Percentiles rank a stretch among this genome's conserved stretches.
phyloP scores from a whole-genome alignment of 1,139 yeast genomes.

The Candida pseudoviswanathii region DNA sequence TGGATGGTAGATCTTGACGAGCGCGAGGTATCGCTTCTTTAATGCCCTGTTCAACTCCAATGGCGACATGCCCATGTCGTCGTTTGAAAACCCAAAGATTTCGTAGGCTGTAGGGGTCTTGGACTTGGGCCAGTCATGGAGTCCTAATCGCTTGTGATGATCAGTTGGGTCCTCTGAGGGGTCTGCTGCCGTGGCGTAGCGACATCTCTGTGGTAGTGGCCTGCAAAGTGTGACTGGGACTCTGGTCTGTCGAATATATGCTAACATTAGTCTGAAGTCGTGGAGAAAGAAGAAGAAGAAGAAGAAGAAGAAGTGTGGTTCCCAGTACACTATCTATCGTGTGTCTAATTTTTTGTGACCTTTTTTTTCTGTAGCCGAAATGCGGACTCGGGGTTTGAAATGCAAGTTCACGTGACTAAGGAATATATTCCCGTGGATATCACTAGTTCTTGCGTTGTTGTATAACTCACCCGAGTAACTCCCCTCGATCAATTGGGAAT shows the following conservation, averaged over 20 bases:
- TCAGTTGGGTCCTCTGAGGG: slow-evolving; percentile 12
- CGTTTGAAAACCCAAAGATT: slow-evolving; percentile 50
- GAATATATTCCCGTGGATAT: neutral
- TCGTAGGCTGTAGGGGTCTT: slow-evolving; percentile 76
- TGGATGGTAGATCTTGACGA: slow-evolving; percentile 87
- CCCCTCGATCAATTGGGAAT: too few species aligned
- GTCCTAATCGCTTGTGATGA: slow-evolving; percentile 18
- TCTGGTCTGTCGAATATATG: neutral
- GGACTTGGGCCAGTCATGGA: slow-evolving; percentile 56
- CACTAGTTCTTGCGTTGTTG: neutral
- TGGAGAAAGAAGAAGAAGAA: neutral
- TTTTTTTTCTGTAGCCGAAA: neutral
- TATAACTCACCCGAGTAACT: too few species aligned
- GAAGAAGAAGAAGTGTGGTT: neutral
- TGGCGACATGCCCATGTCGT: slow-evolving; percentile 15
- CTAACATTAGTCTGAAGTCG: neutral
- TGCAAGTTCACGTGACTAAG: neutral
- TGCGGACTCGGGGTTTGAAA: slow-evolving; percentile 4
- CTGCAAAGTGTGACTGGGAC: neutral
- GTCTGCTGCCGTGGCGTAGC: slow-evolving; percentile 6
- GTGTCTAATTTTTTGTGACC: neutral
- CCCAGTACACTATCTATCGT: neutral
- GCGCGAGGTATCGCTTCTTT: slow-evolving; percentile 57
- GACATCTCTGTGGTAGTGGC: neutral
- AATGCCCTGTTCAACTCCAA: slow-evolving; percentile 47